Evolutionary conservation across 768 basidiomycete genomes (phyloP).

Genomic region (Boletus sp.): DNA sequence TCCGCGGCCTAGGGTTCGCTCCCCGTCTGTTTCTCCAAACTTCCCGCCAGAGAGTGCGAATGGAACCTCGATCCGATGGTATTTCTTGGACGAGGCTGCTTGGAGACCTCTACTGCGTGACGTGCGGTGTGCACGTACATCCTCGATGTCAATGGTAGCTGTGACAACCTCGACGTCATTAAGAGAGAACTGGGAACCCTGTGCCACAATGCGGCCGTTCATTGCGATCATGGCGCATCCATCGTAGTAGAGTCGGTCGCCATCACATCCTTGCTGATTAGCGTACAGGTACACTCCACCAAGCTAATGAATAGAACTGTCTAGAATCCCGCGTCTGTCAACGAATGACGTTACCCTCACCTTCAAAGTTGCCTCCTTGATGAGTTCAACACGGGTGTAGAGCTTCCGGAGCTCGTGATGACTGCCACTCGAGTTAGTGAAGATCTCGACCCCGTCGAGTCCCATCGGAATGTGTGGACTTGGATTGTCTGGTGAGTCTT

Average conservation of each 20-base stretch:
- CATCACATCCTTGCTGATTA: constrained; percentile 99
- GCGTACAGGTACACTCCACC: constrained; percentile 98
- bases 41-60: constrained; percentile 77
- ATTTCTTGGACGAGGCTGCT: constrained; percentile 69
- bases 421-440: constrained; percentile 97
- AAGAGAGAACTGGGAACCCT: constrained; percentile 95
- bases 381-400: constrained; percentile 84
- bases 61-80: constrained; percentile 78
- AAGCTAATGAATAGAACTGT: constrained; percentile 47
- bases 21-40: constrained; percentile 58
- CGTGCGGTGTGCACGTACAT: constrained; percentile 87
- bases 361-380: constrained; percentile 96
- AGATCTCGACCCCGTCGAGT: constrained; percentile 97
- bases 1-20: constrained; percentile 45
- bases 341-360: constrained; percentile 35
- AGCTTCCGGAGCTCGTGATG: constrained; percentile 99
- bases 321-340: not conserved
- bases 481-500: not conserved
- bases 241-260: constrained; percentile 96
- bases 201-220: constrained; percentile 89
- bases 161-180: constrained; percentile 95
- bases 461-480: constrained; percentile 99
- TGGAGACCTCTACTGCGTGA: constrained; percentile 87
- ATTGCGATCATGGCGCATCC: constrained; percentile 95
- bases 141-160: constrained; percentile 95